Base-by-base conservation (phyloP, 805 yeast genomes). In the Lipomyces japonicus region DNA sequence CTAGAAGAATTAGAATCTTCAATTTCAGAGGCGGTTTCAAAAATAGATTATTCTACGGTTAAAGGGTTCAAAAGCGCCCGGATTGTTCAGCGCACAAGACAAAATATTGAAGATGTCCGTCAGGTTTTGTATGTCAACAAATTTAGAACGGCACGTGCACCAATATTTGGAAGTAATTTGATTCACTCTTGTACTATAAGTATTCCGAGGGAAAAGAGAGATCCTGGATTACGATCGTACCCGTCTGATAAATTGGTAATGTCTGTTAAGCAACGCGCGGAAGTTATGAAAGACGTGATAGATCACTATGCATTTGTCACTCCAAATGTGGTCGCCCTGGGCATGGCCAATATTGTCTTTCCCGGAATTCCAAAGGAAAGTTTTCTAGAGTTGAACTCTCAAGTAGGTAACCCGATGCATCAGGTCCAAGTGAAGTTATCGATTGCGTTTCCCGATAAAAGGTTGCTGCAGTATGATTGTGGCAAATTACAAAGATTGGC, bases 401-500 rank as follows among this genome's bases (percentile, higher is more conserved):
- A 31, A 31, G 25, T 42, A 56, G 69, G 58, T 25, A 75, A 73
- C 65, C 86, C 80, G 12, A 82, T 88, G 70, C 96, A 88, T 64
- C 81, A 82, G 53, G 70, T 91, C 1, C 97, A 91, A 66, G 84
- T 88, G 14, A 86, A 88, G 60, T 70, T 88, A 41, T 83, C 96
- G 0, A 87, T 93, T 61, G 96, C 95, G 16, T 95, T 93, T 66
- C 99, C 99, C 0, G 98, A 93, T 65, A 93, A 90, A 65, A 82
- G 93, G 12, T 71, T 93, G 51, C 68, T 93, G 48, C 95, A 93
- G 65, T 93, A 85, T 65, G 99, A 93, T 67, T 93, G 98, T 73
- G 99, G 99, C 51, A 93, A 93, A 67, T 73, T 93, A 32, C 99
- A 93, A 65, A 84, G 82, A 60, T 69, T 93, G 44, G 91, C 97